Evolutionary conservation across 768 basidiomycete genomes (phyloP).

Genomic region (Cystobasidium onofrii): DNA sequence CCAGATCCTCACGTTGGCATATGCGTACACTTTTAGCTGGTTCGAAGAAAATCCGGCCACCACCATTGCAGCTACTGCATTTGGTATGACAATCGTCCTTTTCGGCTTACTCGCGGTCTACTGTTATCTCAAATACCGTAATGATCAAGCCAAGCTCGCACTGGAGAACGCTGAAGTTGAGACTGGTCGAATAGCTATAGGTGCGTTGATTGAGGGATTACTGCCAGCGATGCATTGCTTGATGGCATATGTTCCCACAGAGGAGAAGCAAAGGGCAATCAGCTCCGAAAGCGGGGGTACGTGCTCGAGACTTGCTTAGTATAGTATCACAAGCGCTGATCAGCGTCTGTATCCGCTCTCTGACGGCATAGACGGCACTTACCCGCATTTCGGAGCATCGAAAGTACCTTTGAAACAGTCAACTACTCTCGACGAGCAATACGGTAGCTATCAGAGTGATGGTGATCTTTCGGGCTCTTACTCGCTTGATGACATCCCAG

Average conservation of each 20-base stretch:
- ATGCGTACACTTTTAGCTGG: neutral
- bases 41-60: neutral
- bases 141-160: neutral
- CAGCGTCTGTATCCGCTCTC: too few relatives aligned
- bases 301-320: too few relatives aligned
- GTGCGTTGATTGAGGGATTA: neutral
- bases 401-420: neutral
- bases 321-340: too few relatives aligned
- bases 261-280: neutral
- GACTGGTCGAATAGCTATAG: neutral
- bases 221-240: too few relatives aligned
- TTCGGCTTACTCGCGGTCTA: neutral
- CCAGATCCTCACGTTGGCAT: neutral
- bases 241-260: too few relatives aligned
- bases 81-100: neutral
- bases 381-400: constrained; percentile 19
- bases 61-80: neutral
- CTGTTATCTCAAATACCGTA: neutral
- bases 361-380: neutral
- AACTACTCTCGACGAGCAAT: neutral
- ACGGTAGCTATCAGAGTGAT: neutral
- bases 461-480: neutral
- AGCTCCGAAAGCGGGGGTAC: neutral
- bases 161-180: neutral
- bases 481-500: neutral